Base-by-base conservation (phyloP, 177 flowering plant species). In the Vitis hybrid region DNA sequence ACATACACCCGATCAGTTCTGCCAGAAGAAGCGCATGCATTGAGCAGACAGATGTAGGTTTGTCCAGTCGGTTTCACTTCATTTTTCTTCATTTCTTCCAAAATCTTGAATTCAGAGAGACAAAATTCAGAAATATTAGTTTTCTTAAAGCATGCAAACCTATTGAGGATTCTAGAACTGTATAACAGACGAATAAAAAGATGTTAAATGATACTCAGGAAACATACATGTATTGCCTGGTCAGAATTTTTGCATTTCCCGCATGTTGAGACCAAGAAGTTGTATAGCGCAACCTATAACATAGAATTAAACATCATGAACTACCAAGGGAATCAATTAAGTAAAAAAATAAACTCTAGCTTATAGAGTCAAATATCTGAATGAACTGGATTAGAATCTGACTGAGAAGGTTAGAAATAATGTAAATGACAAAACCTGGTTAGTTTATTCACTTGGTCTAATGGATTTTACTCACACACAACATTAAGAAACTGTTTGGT, bases 41-140 rank as follows among this genome's bases (percentile, higher is more conserved):
- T 88, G 64, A 95, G 94, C 52, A 95, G 87, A 80, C 96, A 89
- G 48, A 91, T 80, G 75, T 73, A 95, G 58, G 98, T 93, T 71
- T 95, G 97, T 60, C 85, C 94, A 79, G 83, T 93, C 32, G 97
- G 99, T 79, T 91, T 95, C 82, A 93, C 94, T 65, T 81, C 92
- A 76, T 71, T 79, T 66, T 46, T 79, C 87, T 88, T 95, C 98
- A 95, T 95, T 74, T 95, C 99, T 65, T 93, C 99, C 79, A 91
- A 81, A 71, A 90, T 83, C 99, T 95, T 76, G 82, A 85, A 70
- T 60, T 3, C 19, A 63, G 71, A 30, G 17, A 30, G 64, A 32
- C 24, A 21, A 70, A 46, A 24, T 46, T 30, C 9, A 19, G 21
- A 18, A n/a, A 51, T 5, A 62, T 30, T 52, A 48, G 17, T 3